phyloP scores from a whole-genome alignment of 1,284 basidiomycete genomes.

The Sutorius eximius region DNA sequence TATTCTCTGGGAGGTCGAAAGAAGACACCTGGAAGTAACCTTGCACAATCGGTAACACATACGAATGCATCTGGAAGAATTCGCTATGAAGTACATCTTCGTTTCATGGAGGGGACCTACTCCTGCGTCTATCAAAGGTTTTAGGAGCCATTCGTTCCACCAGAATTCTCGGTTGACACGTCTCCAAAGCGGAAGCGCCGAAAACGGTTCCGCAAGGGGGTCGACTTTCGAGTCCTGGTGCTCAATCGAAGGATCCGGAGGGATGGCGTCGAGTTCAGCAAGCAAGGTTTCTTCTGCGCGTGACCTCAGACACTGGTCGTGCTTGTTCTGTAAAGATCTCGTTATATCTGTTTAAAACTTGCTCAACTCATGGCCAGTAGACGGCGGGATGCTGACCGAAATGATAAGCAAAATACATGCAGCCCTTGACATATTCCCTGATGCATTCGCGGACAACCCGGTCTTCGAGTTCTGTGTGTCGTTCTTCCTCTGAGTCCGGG shows the following conservation, averaged over 20 bases:
- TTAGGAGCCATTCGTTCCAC: slow-evolving; percentile 86
- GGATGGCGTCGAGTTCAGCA: slow-evolving; percentile 51
- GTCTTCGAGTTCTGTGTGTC: slow-evolving; percentile 67
- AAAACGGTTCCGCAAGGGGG: slow-evolving; percentile 64
- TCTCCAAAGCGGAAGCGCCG: slow-evolving; percentile 78
- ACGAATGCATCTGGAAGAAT: slow-evolving; percentile 47
- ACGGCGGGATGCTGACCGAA: slow-evolving; percentile 54
- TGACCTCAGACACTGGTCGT: slow-evolving; percentile 57
- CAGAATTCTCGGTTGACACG: slow-evolving; percentile 82
- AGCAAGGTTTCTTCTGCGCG: slow-evolving; percentile 57
- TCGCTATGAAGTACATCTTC: background rate
- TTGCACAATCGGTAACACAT: slow-evolving; percentile 74
- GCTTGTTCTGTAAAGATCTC: slow-evolving; percentile 75
- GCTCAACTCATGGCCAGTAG: background rate
- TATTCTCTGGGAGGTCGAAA: slow-evolving; percentile 58
- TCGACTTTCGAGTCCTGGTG: slow-evolving; percentile 46
- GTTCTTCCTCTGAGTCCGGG: slow-evolving; percentile 60
- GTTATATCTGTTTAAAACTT: slow-evolving; percentile 61
- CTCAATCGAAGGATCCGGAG: slow-evolving; percentile 10
- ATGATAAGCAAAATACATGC: slow-evolving; percentile 79
- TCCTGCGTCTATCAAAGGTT: slow-evolving; percentile 73
- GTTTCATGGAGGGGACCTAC: slow-evolving; percentile 40
- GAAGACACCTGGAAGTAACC: slow-evolving; percentile 66
- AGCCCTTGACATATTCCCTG: slow-evolving; percentile 69
- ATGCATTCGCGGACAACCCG: slow-evolving; percentile 77